Conservation (phyloP, 805 yeast genomes). For the Saccharomycopsis fermentans region DNA sequence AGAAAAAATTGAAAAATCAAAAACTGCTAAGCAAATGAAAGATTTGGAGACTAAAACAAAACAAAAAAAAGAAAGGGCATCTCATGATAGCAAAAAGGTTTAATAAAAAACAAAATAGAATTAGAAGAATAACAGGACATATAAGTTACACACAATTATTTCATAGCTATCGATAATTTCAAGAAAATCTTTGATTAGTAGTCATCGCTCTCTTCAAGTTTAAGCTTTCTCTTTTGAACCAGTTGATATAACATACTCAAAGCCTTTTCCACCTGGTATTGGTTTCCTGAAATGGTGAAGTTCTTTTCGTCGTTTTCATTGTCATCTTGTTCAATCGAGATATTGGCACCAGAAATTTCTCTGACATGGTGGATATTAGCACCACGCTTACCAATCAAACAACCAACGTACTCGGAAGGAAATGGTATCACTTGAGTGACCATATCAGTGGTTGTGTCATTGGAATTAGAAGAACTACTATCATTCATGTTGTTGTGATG, state of each 20-base stretch:
- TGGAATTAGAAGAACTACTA: slow-evolving; percentile 4
- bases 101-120: not conserved
- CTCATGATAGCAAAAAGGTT: not conserved
- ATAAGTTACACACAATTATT: not conserved
- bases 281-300: slow-evolving; percentile 58
- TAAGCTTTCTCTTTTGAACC: slow-evolving; percentile 47
- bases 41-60: too few relatives aligned
- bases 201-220: slow-evolving; percentile 21
- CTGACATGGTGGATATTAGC: slow-evolving; percentile 80
- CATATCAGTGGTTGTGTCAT: slow-evolving; percentile 9
- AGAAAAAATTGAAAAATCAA: too few relatives aligned
- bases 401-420: slow-evolving; percentile 80
- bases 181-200: not conserved
- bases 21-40: too few relatives aligned
- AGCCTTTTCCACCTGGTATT: slow-evolving; percentile 45
- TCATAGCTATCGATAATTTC: not conserved
- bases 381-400: slow-evolving; percentile 80
- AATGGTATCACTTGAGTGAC: slow-evolving; percentile 41
- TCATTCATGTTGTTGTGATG: slow-evolving; percentile 7
- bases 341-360: slow-evolving; percentile 65
- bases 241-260: slow-evolving; percentile 45
- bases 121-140: not conserved
- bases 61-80: too few relatives aligned
- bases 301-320: slow-evolving; percentile 53
- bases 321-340: slow-evolving; percentile 63